These are phyloP conservation scores for Russula sp. DNA, from an alignment of 768 basidiomycete species.

Conservation along the genomic window DNA sequence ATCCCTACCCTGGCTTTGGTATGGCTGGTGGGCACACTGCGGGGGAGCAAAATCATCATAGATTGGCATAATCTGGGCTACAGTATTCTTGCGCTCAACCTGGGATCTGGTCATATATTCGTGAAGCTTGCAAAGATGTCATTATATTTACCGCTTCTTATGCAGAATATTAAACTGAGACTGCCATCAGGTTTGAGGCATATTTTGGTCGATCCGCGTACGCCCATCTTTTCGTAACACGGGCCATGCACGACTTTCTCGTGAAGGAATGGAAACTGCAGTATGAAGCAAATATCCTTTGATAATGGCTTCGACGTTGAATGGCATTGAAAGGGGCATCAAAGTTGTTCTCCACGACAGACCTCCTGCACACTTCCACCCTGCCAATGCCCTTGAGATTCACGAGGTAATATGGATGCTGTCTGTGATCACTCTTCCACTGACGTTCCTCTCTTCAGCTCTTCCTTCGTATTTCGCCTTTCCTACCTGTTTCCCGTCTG, in stretches of 20 bases:
- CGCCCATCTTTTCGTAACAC: slow-evolving; percentile 90
- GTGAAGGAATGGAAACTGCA: slow-evolving; percentile 64
- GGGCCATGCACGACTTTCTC: slow-evolving; percentile 73
- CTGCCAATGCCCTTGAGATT: slow-evolving; percentile 56
- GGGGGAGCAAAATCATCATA: slow-evolving; percentile 83
- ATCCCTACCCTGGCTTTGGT: slow-evolving; percentile 90
- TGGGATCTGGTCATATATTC: slow-evolving; percentile 61
- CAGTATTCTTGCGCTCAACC: slow-evolving; percentile 78
- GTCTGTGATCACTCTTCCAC: slow-evolving; percentile 14
- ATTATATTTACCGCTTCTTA: slow-evolving; percentile 9
- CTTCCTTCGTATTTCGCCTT: slow-evolving; percentile 44
- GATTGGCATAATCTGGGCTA: slow-evolving; percentile 99
- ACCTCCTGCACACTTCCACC: slow-evolving; percentile 80
- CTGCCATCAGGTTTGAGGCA: slow-evolving; percentile 61
- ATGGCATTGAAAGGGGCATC: slow-evolving; percentile 48
- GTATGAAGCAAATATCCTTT: slow-evolving; percentile 38
- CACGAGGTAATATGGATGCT: slow-evolving; percentile 51
- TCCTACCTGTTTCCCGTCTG: slow-evolving; percentile 50
- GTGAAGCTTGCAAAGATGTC: slow-evolving; percentile 74
- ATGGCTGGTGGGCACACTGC: slow-evolving; percentile 58
- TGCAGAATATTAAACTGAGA: background rate
- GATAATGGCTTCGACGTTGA: background rate
- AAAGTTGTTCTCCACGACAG: slow-evolving; percentile 81
- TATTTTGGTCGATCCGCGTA: slow-evolving; percentile 75
- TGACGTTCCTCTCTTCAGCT: slow-evolving; percentile 29